phyloP scores from a whole-genome alignment of 148 eudicot genomes.

The Fallopia convolvulus region DNA sequence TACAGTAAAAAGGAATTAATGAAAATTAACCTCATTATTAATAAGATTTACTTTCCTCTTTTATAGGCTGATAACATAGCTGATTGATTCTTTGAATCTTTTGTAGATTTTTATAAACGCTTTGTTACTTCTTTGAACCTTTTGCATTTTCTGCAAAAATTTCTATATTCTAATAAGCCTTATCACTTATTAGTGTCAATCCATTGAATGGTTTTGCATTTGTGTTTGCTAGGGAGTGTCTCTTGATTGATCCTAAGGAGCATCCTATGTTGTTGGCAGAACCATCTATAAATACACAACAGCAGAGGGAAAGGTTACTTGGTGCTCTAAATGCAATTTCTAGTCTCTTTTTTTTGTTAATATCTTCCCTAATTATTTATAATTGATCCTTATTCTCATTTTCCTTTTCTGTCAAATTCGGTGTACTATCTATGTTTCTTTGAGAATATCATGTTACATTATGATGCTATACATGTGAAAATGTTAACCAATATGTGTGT shows the following conservation, averaged over 20 bases:
- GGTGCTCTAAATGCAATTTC: conserved; percentile 9
- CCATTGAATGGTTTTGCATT: conserved; percentile 3
- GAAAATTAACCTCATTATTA: neutral
- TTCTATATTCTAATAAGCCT: neutral
- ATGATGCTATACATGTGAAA: neutral
- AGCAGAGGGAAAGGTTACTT: conserved; percentile 89
- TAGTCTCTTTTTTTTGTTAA: neutral
- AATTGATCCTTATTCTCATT: neutral
- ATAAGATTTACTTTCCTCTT: neutral
- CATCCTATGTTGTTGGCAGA: conserved; percentile 97
- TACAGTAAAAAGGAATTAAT: neutral
- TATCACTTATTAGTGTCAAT: neutral
- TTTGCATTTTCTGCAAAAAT: neutral
- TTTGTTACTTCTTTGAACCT: neutral
- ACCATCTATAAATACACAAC: conserved; percentile 77
- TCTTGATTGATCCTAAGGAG: conserved; percentile 89
- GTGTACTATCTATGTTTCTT: neutral
- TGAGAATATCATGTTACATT: neutral
- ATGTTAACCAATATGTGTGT: neutral
- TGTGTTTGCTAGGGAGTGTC: conserved; percentile 59
- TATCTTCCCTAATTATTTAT: neutral
- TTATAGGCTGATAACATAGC: neutral
- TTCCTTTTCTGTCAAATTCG: neutral
- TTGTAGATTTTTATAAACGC: neutral
- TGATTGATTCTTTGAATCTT: neutral